Evolutionary conservation across 352 stramenopile genomes (phyloP).

Genomic region (Globisporangium rhizosaccharum): DNA sequence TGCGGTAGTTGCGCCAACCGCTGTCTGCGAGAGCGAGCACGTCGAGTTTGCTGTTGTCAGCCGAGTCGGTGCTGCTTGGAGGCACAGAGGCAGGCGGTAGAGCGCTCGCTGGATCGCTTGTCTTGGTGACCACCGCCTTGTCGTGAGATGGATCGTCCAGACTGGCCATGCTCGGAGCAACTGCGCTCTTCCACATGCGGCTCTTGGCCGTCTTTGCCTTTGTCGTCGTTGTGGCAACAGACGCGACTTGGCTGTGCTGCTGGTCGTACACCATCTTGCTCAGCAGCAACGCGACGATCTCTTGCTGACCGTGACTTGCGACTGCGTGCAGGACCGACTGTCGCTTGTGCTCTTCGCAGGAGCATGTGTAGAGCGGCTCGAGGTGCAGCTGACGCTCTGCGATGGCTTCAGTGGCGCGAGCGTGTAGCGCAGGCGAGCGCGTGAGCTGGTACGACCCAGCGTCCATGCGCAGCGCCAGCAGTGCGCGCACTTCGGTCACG

Average conservation of each 20-base stretch:
- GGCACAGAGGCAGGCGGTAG: too few relatives aligned
- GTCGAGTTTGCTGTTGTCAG: constrained; percentile 14
- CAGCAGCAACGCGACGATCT: constrained; percentile 51
- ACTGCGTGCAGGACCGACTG: constrained; percentile 65
- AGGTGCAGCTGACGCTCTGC: constrained; percentile 15
- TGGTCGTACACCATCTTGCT: constrained; percentile 41
- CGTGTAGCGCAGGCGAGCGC: neutral
- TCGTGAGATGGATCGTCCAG: neutral
- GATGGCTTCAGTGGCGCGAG: neutral
- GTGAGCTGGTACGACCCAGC: constrained; percentile 3
- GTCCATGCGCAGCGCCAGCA: constrained; percentile 36
- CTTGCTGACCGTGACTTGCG: constrained; percentile 40
- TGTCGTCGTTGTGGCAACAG: neutral
- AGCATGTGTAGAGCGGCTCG: constrained; percentile 52
- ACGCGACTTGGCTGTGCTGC: constrained; percentile 6
- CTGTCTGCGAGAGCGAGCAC: constrained; percentile 14
- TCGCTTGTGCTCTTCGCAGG: constrained; percentile 54
- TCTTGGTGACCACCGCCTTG: neutral
- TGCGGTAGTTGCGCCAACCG: constrained; percentile 66
- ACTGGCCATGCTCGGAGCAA: constrained; percentile 13
- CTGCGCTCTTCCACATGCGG: constrained; percentile 8
- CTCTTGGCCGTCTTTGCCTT: neutral
- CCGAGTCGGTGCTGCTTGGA: neutral
- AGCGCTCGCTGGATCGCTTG: neutral
- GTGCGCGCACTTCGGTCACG: constrained; percentile 36